These are phyloP conservation scores for Cutaneotrichosporon curvatum DNA, from an alignment of 1,284 basidiomycete genomes.

Conservation along the genomic window DNA sequence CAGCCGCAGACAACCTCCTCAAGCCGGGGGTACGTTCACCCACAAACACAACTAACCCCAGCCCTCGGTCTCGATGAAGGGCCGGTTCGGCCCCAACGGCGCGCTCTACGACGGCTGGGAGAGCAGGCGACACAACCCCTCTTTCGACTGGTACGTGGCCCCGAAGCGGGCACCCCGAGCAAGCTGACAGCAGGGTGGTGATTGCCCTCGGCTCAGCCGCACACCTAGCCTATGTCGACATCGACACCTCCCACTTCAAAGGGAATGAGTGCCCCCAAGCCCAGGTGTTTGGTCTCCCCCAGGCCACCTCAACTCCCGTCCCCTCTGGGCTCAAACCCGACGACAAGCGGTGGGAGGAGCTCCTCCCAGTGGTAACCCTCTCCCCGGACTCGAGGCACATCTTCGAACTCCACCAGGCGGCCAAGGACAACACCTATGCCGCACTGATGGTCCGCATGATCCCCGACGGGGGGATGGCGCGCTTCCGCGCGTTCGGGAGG, in stretches of 20 bases:
- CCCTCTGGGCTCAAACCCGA: too few relatives aligned
- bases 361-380: slow-evolving; percentile 65
- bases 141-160: slow-evolving; percentile 71
- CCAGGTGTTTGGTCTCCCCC: slow-evolving; percentile 62
- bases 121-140: slow-evolving; percentile 70
- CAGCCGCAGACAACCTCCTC: slow-evolving; percentile 74
- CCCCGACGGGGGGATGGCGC: slow-evolving; percentile 89
- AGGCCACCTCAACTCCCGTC: not conserved
- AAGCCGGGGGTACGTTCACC: too few relatives aligned
- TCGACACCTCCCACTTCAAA: slow-evolving; percentile 93
- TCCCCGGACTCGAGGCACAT: slow-evolving; percentile 80
- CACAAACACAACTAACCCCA: too few relatives aligned
- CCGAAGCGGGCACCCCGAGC: not conserved
- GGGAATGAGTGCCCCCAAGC: slow-evolving; percentile 88
- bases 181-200: slow-evolving; percentile 62
- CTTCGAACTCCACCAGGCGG: slow-evolving; percentile 52
- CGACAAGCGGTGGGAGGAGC: slow-evolving; percentile 66
- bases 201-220: slow-evolving; percentile 71
- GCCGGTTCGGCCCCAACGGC: slow-evolving; percentile 92
- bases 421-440: slow-evolving; percentile 55
- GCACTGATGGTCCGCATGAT: slow-evolving; percentile 92
- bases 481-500: slow-evolving; percentile 82
- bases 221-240: slow-evolving; percentile 79
- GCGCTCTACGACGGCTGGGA: slow-evolving; percentile 96
- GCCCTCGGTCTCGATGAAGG: slow-evolving; percentile 73